Evolutionary conservation across 805 yeast species (phyloP).

Genomic region (Candida jianshihensis): DNA sequence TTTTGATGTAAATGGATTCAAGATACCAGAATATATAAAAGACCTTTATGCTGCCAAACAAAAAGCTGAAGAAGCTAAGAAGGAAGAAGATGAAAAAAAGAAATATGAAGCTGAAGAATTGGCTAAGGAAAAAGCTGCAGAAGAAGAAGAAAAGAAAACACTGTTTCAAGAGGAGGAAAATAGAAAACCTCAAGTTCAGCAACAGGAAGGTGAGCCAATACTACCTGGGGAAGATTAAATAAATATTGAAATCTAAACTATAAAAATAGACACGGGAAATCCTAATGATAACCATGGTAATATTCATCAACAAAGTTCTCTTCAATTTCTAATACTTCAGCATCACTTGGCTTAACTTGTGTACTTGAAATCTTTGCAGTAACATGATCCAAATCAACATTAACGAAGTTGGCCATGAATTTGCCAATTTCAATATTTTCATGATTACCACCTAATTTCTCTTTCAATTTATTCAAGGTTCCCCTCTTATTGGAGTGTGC

Average conservation of each 20-base stretch:
- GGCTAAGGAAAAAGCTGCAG: conserved; percentile 5
- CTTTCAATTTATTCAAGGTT: conserved; percentile 31
- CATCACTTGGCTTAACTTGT: conserved; percentile 29
- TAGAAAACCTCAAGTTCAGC: conserved; percentile 3
- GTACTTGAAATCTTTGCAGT: conserved; percentile 45
- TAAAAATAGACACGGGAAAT: background rate
- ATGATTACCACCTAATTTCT: conserved; percentile 64
- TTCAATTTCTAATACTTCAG: conserved; percentile 2
- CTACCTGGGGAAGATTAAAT: background rate
- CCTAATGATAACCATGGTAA: background rate
- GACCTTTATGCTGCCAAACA: conserved; percentile 1
- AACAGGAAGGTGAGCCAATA: conserved; percentile 9
- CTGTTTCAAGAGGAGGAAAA: conserved; percentile 54
- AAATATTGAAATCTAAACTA: background rate
- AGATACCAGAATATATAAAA: conserved; percentile 9
- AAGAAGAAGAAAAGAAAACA: conserved; percentile 29
- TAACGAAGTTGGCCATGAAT: conserved; percentile 53
- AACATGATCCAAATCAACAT: conserved; percentile 38
- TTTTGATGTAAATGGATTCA: conserved; percentile 29
- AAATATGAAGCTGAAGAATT: conserved; percentile 11
- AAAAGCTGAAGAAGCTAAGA: background rate
- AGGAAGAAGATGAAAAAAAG: conserved; percentile 5
- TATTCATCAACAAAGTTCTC: conserved; percentile 2
- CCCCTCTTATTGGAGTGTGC: conserved; percentile 58
- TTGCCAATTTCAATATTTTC: conserved; percentile 84